These are phyloP conservation scores for Xylogone sp. DNA, from an alignment of 2,329 filamentous ascomycete genomes.

Conservation along the genomic window DNA sequence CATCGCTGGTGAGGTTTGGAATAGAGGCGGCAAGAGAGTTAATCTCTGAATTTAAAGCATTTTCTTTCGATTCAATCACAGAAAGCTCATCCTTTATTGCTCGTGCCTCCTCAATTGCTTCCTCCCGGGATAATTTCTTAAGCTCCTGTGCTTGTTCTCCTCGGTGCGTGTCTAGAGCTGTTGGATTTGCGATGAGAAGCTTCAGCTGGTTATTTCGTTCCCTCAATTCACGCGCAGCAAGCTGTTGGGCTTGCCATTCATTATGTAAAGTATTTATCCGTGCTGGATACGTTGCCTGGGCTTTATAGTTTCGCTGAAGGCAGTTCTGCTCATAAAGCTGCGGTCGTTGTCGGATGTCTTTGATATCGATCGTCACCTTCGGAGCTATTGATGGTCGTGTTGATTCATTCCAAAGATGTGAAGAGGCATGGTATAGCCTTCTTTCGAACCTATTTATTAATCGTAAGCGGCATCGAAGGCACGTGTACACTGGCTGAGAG, in stretches of 20 bases:
- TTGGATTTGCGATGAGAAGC: constrained; percentile 50
- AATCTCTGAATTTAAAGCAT: constrained; percentile 60
- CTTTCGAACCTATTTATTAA: constrained; percentile 4
- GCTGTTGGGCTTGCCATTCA: constrained; percentile 58
- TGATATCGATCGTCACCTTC: constrained; percentile 76
- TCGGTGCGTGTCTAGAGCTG: constrained; percentile 37
- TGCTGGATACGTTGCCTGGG: constrained; percentile 49
- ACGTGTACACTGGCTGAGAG: constrained; percentile 18
- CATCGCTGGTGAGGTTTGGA: constrained; percentile 78
- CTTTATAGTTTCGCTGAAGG: constrained; percentile 75
- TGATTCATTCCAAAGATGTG: constrained; percentile 10
- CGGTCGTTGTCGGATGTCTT: constrained; percentile 83
- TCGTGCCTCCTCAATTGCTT: constrained; percentile 61
- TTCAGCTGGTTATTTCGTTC: constrained; percentile 65
- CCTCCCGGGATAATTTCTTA: constrained; percentile 38
- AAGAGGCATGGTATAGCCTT: constrained; percentile 17
- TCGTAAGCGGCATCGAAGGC: constrained; percentile 19
- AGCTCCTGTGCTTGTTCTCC: constrained; percentile 17
- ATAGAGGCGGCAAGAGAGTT: constrained; percentile 70
- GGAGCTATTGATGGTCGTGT: constrained; percentile 65
- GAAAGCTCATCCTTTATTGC: constrained; percentile 59
- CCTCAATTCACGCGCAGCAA: constrained; percentile 55
- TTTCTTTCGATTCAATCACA: constrained; percentile 58
- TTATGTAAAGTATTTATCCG: constrained; percentile 53
- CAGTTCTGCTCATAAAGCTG: constrained; percentile 80